Conservation (phyloP, 139 green algal genomes). For the Diplosphaera chodatii region DNA sequence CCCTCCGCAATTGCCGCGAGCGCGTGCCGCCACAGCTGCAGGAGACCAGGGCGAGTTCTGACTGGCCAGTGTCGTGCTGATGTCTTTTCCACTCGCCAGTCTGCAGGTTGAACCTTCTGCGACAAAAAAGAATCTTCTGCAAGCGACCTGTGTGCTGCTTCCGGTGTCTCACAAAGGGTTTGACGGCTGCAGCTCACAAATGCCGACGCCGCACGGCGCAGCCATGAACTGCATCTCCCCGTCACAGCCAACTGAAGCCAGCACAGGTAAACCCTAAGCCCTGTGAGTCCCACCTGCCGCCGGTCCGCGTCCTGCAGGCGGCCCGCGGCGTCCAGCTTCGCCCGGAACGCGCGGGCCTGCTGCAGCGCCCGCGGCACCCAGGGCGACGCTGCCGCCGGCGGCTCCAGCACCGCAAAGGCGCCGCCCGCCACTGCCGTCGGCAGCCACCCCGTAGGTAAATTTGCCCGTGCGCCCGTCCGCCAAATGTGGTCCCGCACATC, state of each 20-base stretch:
- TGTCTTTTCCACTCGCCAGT: too few species aligned
- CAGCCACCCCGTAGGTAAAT: constrained; percentile 22
- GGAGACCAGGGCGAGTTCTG: too few species aligned
- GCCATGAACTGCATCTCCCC: too few species aligned
- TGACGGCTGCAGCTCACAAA: too few species aligned
- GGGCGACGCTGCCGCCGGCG: constrained; percentile 12
- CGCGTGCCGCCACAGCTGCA: constrained; percentile 20
- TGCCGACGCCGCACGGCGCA: too few species aligned
- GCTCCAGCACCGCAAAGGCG: constrained; percentile 25
- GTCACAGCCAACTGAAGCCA: too few species aligned
- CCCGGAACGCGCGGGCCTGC: constrained; percentile 5
- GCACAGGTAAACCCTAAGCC: background rate
- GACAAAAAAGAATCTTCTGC: too few species aligned
- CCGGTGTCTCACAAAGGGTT: too few species aligned
- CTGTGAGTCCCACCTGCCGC: background rate
- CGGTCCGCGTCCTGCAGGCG: background rate
- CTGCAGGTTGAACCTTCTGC: too few species aligned
- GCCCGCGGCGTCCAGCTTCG: constrained; percentile 4
- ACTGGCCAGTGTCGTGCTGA: too few species aligned
- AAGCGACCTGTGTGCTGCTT: too few species aligned
- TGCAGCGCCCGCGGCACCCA: constrained; percentile 22
- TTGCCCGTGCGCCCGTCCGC: constrained; percentile 14
- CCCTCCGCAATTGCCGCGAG: constrained; percentile 13
- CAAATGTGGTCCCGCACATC: constrained; percentile 15
- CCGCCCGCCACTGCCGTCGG: constrained; percentile 15